A percentile compares a stretch with the other conserved stretches of the same genome.
Conservation (phyloP, 208 protist genomes). For the Angomonas deanei region DNA sequence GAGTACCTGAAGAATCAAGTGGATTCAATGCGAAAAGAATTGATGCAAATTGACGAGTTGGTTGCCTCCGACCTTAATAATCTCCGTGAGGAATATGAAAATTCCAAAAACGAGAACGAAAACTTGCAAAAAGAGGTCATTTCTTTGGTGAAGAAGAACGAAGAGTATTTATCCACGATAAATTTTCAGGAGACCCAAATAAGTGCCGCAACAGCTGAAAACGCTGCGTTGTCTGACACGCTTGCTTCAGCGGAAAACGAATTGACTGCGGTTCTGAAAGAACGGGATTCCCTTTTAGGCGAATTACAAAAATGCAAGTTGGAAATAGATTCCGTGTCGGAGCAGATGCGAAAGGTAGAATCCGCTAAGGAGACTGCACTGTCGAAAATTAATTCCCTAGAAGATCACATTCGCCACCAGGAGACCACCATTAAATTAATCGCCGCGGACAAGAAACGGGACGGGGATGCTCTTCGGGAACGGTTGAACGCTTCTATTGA, state of each 20-base stretch:
- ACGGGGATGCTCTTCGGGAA: conserved; percentile 9
- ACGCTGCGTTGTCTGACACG: conserved; percentile 8
- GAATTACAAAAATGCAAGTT: no score
- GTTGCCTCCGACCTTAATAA: conserved; percentile 68
- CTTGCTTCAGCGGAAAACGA: conserved; percentile 14
- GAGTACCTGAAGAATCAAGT: conserved; percentile 56
- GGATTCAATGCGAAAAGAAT: conserved; percentile 58
- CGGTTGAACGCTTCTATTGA: background rate
- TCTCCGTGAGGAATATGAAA: conserved; percentile 71
- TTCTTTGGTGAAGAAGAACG: conserved; percentile 12
- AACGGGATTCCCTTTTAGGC: background rate
- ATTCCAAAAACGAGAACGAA: conserved; percentile 29
- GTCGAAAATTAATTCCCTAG: background rate
- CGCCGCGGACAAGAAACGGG: conserved; percentile 12
- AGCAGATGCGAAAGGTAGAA: background rate
- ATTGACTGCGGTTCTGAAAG: background rate
- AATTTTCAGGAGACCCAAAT: background rate
- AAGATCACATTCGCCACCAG: conserved; percentile 9
- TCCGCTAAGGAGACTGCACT: background rate
- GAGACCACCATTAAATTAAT: conserved; percentile 17
- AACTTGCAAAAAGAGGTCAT: conserved; percentile 19
- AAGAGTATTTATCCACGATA: background rate
- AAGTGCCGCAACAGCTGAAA: background rate
- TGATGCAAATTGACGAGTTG: conserved; percentile 68
- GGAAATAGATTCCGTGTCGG: background rate